Evolutionary conservation across 768 basidiomycete genomes (phyloP).

Genomic region (Botryobasidium botryosum): DNA sequence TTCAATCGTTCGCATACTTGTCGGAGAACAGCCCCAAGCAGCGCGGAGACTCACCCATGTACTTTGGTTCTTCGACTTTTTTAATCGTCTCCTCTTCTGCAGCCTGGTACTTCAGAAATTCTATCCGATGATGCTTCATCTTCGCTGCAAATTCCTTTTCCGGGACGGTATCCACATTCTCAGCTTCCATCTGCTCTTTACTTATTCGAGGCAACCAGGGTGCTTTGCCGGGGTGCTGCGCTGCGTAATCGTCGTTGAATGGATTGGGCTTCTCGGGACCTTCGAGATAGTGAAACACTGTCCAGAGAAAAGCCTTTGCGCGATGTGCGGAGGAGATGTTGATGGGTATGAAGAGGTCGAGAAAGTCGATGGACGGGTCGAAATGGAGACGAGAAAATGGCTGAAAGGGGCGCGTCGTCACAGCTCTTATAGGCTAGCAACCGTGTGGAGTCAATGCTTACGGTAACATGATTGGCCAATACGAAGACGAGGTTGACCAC

Average conservation of each 20-base stretch:
- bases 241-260: slow-evolving; percentile 52
- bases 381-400: slow-evolving; percentile 20
- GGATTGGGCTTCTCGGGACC: slow-evolving; percentile 42
- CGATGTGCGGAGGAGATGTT: slow-evolving; percentile 54
- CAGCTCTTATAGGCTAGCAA: background rate
- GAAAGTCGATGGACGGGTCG: slow-evolving; percentile 33
- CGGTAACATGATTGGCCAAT: slow-evolving; percentile 50
- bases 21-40: background rate
- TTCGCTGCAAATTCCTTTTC: slow-evolving; percentile 62
- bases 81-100: background rate
- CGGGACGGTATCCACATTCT: slow-evolving; percentile 64
- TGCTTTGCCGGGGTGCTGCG: slow-evolving; percentile 40
- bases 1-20: background rate
- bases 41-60: background rate
- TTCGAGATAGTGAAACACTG: slow-evolving; percentile 70
- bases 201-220: slow-evolving; percentile 34
- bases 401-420: no score
- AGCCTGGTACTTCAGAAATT: background rate
- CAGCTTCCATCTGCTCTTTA: slow-evolving; percentile 33
- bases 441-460: slow-evolving; percentile 22
- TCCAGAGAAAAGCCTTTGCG: slow-evolving; percentile 67
- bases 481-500: slow-evolving; percentile 60
- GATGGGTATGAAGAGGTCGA: slow-evolving; percentile 73
- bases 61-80: background rate
- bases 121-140: slow-evolving; percentile 27